These are phyloP conservation scores for Desmodesmus armatus DNA, from an alignment of 139 green algal genomes.

Conservation along the genomic window DNA sequence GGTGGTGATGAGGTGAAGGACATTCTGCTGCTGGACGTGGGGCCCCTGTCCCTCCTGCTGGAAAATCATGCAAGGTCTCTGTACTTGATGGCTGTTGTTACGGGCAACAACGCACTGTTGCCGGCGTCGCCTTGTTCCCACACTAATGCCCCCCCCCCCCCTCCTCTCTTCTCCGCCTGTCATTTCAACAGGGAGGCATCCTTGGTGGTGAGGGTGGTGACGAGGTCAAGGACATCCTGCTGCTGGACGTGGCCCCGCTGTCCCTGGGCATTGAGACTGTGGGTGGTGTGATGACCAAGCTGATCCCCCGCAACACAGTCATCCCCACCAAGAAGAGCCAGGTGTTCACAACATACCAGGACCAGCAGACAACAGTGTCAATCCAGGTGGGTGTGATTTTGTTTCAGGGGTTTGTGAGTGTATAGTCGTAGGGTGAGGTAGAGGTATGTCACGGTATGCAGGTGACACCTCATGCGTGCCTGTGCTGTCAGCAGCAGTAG, in stretches of 20 bases:
- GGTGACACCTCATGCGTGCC: too few relatives aligned
- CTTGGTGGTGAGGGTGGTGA: constrained; percentile 56
- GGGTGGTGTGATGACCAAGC: constrained; percentile 94
- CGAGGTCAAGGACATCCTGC: constrained; percentile 84
- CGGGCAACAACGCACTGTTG: too few relatives aligned
- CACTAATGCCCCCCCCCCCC: constrained; percentile 45
- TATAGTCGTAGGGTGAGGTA: too few relatives aligned
- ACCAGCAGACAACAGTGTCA: constrained; percentile 93
- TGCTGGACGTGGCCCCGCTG: constrained; percentile 90
- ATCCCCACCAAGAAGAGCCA: constrained; percentile 98
- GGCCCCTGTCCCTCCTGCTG: not conserved
- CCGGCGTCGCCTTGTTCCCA: too few relatives aligned
- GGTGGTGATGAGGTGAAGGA: constrained; percentile 70
- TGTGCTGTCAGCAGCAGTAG: too few relatives aligned
- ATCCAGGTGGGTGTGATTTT: constrained; percentile 88
- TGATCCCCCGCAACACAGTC: constrained; percentile 93
- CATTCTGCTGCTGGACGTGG: constrained; percentile 90
- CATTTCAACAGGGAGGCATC: constrained; percentile 45
- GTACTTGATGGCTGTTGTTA: too few relatives aligned
- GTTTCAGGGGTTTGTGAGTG: too few relatives aligned
- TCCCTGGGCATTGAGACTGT: constrained; percentile 95
- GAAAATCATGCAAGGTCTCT: too few relatives aligned
- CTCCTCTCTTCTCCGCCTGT: not conserved
- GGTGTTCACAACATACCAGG: constrained; percentile 99
- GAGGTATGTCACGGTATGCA: too few relatives aligned